These are phyloP conservation scores for Castanospermum australe DNA, from an alignment of 306 rosid species.

Conservation along the genomic window DNA sequence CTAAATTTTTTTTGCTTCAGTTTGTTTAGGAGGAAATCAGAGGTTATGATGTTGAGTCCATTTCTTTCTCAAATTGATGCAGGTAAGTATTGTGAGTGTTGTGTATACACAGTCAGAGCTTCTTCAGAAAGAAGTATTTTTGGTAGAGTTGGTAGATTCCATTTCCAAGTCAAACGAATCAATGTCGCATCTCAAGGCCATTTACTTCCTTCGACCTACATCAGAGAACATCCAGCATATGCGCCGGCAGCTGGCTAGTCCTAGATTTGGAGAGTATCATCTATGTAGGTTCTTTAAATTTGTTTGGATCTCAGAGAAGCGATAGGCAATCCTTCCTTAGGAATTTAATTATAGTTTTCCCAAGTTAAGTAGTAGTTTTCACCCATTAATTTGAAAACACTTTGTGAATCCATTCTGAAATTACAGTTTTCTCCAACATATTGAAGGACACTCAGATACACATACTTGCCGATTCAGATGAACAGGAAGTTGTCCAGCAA, in stretches of 20 bases:
- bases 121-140: conserved; percentile 87
- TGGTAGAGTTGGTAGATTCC: conserved; percentile 85
- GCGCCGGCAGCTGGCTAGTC: conserved; percentile 78
- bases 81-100: conserved; percentile 91
- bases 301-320: not conserved
- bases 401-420: conserved; percentile 53
- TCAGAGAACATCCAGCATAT: conserved; percentile 76
- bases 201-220: conserved; percentile 86
- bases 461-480: conserved; percentile 90
- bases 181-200: conserved; percentile 95
- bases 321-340: not conserved
- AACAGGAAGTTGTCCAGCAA: conserved; percentile 92
- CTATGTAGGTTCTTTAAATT: conserved; percentile 63
- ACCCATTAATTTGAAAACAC: conserved; percentile 42
- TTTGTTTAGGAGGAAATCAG: not conserved
- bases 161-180: conserved; percentile 77
- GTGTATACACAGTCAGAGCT: conserved; percentile 93
- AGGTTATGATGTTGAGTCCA: conserved; percentile 7
- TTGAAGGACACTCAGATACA: conserved; percentile 95
- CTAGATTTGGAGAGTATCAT: conserved; percentile 95
- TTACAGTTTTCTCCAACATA: conserved; percentile 97
- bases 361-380: conserved; percentile 12
- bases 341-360: conserved; percentile 27
- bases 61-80: conserved; percentile 31
- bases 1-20: not conserved